Conservation (phyloP, 768 basidiomycete species). For the Tylopilus intermedius region DNA sequence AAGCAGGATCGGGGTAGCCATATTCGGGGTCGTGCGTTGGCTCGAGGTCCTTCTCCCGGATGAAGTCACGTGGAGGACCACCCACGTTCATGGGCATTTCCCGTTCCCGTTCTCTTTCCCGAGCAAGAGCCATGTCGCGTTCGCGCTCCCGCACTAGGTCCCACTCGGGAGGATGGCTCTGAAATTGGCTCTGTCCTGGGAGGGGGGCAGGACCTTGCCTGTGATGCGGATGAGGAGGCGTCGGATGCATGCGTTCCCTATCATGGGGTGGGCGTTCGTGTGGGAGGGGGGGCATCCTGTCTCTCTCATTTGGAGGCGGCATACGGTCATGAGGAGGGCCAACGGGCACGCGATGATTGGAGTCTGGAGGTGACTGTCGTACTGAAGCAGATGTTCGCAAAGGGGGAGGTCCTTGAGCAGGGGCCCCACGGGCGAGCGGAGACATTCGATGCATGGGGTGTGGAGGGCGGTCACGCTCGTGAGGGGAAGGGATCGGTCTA, state of each 20-base stretch:
- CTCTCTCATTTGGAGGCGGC: constrained; percentile 21
- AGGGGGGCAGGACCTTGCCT: constrained; percentile 16
- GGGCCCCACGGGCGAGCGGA: constrained; percentile 19
- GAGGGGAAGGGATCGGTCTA: constrained; percentile 21
- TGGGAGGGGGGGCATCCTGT: constrained; percentile 20
- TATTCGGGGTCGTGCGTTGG: constrained; percentile 22
- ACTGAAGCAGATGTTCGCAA: constrained; percentile 9
- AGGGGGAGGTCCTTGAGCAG: constrained; percentile 14
- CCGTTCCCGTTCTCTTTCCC: constrained; percentile 26
- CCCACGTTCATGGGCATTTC: constrained; percentile 14
- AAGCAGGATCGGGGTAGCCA: constrained; percentile 21
- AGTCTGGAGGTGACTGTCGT: constrained; percentile 26
- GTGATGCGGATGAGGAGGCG: constrained; percentile 20
- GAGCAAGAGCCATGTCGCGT: constrained; percentile 11
- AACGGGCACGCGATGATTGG: constrained; percentile 18
- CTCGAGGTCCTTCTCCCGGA: constrained; percentile 24
- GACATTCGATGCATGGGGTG: constrained; percentile 24
- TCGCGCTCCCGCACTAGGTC: constrained; percentile 25
- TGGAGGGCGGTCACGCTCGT: constrained; percentile 22
- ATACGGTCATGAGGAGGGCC: constrained; percentile 24
- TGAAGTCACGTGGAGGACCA: constrained; percentile 23
- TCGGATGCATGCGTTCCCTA: constrained; percentile 28
- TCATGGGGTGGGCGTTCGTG: constrained; percentile 23
- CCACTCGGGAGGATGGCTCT: constrained; percentile 27
- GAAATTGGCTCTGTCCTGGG: constrained; percentile 32